Base-by-base conservation (phyloP, 1,284 basidiomycete species). In the Ustilago loliicola region DNA sequence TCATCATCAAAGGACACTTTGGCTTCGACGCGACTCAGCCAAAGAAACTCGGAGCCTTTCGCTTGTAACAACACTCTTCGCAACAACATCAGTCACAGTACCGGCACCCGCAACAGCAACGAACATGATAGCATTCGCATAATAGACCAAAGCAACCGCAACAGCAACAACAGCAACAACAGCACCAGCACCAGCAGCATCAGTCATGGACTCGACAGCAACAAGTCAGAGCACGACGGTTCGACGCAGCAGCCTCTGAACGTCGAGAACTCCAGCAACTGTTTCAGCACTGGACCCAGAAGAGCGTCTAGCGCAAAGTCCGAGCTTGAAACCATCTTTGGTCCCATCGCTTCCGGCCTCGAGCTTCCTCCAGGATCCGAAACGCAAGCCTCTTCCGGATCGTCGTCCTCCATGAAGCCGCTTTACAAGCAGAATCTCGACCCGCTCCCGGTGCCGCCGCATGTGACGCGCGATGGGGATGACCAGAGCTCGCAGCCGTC, bases 261-360 rank as follows among this genome's bases (percentile, higher is more conserved):
- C 25, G 17, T 11, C 17, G 53, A 55, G 15, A 23, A 15, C 29
- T 30, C 10, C 21, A 40, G 10, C 21, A 15, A 45, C 11, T 36
- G 30, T 9, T 47, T 19, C 42, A n/a, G 2, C 38, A 32, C 10
- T 42, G 51, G 34, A 42, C 34, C 29, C 7, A 42, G 68, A 9
- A 58, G 62, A 2, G 58, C 53, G 1, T 65, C 62, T 4, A 61
- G 62, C 36, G 61, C 58, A 38, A 65, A 65, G 50, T 71, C 68
- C 36, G 62, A 71, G 32, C 58, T 71, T 7, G 68, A 71, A n/a
- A 25, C 62, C 25, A 53, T 71, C 48, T 71, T 71, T 40, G 68
- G 68, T 0, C 68, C 62, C 5, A 21, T 66, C 9, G 68, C 68
- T 9, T 57, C 58, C 19, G 62, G 68, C 3, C 62, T 71, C 29